phyloP scores from a whole-genome alignment of 1,284 basidiomycete species.

The Cutaneotrichosporon spelunceum region DNA sequence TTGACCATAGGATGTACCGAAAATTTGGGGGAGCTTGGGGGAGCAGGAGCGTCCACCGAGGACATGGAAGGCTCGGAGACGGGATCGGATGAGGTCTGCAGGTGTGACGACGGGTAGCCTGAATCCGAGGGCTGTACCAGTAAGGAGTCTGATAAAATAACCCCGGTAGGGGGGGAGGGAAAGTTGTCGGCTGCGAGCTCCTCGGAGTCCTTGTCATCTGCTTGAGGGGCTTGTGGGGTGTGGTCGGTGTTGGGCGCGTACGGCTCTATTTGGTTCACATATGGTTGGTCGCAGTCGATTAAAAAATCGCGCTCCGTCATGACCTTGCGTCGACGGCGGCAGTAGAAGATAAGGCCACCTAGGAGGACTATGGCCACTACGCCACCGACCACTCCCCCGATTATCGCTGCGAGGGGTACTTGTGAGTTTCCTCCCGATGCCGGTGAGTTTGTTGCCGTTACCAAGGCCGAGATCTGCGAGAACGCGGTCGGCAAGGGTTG shows the following conservation, averaged over 20 bases:
- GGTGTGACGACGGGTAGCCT: background rate
- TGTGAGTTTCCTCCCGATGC: background rate
- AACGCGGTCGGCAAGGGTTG: too few relatives aligned
- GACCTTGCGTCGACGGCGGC: constrained; percentile 31
- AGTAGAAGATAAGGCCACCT: constrained; percentile 41
- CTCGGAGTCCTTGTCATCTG: background rate
- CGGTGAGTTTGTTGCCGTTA: background rate
- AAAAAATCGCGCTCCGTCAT: constrained; percentile 1
- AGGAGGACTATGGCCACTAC: constrained; percentile 35
- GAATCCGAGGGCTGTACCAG: background rate
- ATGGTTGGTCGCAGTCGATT: background rate
- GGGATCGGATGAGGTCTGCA: background rate
- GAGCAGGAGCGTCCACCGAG: background rate
- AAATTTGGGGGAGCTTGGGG: background rate
- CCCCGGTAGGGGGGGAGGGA: too few relatives aligned
- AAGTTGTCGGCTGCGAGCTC: too few relatives aligned
- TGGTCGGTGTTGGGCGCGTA: background rate
- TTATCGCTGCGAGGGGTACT: constrained; percentile 46
- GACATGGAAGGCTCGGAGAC: background rate
- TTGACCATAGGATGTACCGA: too few relatives aligned
- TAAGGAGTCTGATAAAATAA: background rate
- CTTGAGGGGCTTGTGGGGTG: background rate
- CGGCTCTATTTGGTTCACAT: background rate
- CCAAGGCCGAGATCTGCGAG: background rate
- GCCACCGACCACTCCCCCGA: constrained; percentile 51